Evolutionary conservation across 345 rosid species (phyloP), one percentile per base, ranked within the genome.

Genomic region (Luvunga scandens): DNA sequence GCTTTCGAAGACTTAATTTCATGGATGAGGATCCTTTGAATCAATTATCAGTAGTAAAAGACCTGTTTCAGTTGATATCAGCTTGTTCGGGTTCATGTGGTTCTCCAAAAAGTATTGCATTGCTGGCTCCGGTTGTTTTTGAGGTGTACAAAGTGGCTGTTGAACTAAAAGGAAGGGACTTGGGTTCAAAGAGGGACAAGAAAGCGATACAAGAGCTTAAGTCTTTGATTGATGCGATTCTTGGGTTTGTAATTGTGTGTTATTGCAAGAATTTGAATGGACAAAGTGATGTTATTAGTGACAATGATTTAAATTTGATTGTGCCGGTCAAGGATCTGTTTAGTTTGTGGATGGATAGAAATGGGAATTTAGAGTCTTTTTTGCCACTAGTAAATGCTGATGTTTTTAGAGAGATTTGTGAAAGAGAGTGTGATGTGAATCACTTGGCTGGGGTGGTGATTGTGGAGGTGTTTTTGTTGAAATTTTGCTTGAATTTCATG

Each of bases 91-190:
- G 78, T 39, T 50, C 88, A 4, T 79, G 86, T 31, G 66, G 69
- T 68, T 67, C 81, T 71, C 71, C 82, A 3, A 85, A 86, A 69
- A 79, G 92, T 82, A 60, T 88, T 27, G 88, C 86, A 22, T 79
- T 89, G 84, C 84, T 89, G 13, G 91, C 89, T 81, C 92, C 92
- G 5, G 78, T 89, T 74, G 82, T 84, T 61, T 81, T 83, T 1
- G 80, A 87, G 73, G 71, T 80, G 50, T 78, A 80, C 69, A 79
- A 75, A 66, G 68, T 86, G 73, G 80, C 79, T 42, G 71, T 60
- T 64, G 85, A 82, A 59, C 66, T 84, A n/a, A 71, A 81, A 25
- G 80, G 80, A 30, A 79, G 71, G 22, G 85, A 82, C 53, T 31
- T 77, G 69, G 73, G 79, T 59, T 77, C 80, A 7, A 87, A 83